Conservation (phyloP, 805 yeast species). For the Ogataea parapolymorpha region DNA sequence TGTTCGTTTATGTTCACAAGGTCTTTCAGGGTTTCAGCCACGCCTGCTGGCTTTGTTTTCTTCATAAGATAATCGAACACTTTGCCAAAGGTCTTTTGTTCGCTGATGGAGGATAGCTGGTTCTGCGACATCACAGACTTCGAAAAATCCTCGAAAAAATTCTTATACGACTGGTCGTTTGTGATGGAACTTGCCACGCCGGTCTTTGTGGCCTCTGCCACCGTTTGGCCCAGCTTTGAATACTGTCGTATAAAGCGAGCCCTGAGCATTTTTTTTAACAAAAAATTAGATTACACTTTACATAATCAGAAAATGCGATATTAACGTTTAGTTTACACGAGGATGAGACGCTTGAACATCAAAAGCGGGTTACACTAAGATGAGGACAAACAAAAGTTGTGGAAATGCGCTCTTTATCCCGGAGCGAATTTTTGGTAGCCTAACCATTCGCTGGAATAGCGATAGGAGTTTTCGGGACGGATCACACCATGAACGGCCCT, state of each 20-base stretch:
- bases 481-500: background rate
- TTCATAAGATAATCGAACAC: constrained; percentile 29
- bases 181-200: constrained; percentile 12
- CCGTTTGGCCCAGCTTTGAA: constrained; percentile 6
- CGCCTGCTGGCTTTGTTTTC: constrained; percentile 20
- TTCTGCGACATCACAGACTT: constrained; percentile 17
- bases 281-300: no score
- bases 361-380: background rate
- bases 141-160: constrained; percentile 27
- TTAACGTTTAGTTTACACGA: no score
- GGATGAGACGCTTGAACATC: background rate
- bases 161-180: constrained; percentile 22
- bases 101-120: constrained; percentile 29
- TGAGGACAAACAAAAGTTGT: background rate
- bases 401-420: background rate
- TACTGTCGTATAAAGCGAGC: constrained; percentile 4
- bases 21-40: constrained; percentile 25
- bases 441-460: background rate
- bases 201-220: constrained; percentile 4
- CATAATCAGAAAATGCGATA: no score
- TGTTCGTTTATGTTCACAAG: constrained; percentile 20
- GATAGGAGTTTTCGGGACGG: background rate
- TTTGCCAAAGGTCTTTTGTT: constrained; percentile 31
- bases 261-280: background rate
- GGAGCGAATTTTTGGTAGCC: background rate